phyloP scores from a whole-genome alignment of 2,329 filamentous ascomycete genomes.

The Aureobasidium sp. region DNA sequence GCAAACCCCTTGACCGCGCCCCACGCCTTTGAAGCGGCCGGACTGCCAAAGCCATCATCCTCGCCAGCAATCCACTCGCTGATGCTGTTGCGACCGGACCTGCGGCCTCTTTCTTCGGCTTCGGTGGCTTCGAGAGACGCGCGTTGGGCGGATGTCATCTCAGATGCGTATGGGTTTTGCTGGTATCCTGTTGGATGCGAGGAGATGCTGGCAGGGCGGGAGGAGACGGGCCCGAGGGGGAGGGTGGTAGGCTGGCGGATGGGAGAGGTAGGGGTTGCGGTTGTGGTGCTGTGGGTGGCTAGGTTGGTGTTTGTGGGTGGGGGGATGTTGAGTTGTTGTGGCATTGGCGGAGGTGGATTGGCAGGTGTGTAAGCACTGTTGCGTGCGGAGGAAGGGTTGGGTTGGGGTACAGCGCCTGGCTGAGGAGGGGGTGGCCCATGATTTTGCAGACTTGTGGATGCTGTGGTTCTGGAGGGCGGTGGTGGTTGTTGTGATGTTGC shows the following conservation, averaged over 20 bases:
- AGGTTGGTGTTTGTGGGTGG: slow-evolving; percentile 33
- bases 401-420: slow-evolving; percentile 36
- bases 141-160: slow-evolving; percentile 32
- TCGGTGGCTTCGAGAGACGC: slow-evolving; percentile 28
- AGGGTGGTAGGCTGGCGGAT: slow-evolving; percentile 31
- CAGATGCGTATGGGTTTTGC: slow-evolving; percentile 40
- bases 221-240: slow-evolving; percentile 31
- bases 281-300: slow-evolving; percentile 33
- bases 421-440: slow-evolving; percentile 35
- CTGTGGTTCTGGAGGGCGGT: slow-evolving; percentile 24
- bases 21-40: slow-evolving; percentile 32
- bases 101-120: slow-evolving; percentile 13
- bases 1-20: slow-evolving; percentile 39
- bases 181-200: slow-evolving; percentile 44
- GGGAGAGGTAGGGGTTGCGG: slow-evolving; percentile 22
- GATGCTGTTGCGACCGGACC: slow-evolving; percentile 18
- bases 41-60: slow-evolving; percentile 29
- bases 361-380: slow-evolving; percentile 24
- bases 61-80: slow-evolving; percentile 17
- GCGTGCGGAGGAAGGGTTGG: slow-evolving; percentile 23
- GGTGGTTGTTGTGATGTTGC: slow-evolving; percentile 21
- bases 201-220: slow-evolving; percentile 21
- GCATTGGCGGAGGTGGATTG: slow-evolving; percentile 34
- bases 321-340: slow-evolving; percentile 36
- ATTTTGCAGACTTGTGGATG: slow-evolving; percentile 19